Conservation (phyloP, 768 basidiomycete genomes). For the Mycena olivaceomarginata region DNA sequence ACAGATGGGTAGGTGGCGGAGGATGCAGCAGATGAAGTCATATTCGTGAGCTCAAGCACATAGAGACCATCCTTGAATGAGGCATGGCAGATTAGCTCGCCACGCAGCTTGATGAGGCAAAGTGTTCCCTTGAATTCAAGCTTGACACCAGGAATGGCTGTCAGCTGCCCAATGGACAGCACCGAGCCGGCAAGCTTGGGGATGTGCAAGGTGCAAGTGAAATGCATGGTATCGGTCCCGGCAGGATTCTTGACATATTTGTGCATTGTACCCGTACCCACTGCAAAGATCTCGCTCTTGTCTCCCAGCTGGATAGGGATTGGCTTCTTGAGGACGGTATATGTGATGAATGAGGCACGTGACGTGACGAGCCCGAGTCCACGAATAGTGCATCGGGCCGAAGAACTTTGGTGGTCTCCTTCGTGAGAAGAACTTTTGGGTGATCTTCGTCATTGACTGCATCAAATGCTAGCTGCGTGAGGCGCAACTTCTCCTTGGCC, state of each 20-base stretch:
- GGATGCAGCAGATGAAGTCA: not conserved
- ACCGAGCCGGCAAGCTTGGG: slow-evolving; percentile 6
- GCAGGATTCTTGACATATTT: not conserved
- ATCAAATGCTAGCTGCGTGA: slow-evolving; percentile 7
- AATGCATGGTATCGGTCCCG: not conserved
- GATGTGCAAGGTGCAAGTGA: not conserved
- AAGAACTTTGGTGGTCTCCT: slow-evolving; percentile 8
- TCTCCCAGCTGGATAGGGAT: slow-evolving; percentile 13
- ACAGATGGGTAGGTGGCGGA: not conserved
- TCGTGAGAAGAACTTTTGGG: slow-evolving; percentile 19
- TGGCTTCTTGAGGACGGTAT: slow-evolving; percentile 9
- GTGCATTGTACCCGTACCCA: not conserved
- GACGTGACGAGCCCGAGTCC: slow-evolving; percentile 23
- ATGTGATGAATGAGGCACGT: slow-evolving; percentile 4
- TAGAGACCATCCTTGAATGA: slow-evolving; percentile 18
- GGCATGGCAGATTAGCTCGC: not conserved
- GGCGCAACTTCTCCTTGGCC: not conserved
- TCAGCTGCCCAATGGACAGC: not conserved
- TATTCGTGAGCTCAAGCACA: not conserved
- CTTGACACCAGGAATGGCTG: slow-evolving; percentile 13
- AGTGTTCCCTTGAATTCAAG: slow-evolving; percentile 7
- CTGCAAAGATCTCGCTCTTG: not conserved
- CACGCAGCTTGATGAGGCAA: slow-evolving; percentile 14
- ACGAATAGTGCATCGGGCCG: slow-evolving; percentile 13
- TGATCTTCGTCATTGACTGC: not conserved